These are phyloP conservation scores for Alternaria sp. DNA, from an alignment of 2,329 filamentous ascomycete species.

Conservation along the genomic window DNA sequence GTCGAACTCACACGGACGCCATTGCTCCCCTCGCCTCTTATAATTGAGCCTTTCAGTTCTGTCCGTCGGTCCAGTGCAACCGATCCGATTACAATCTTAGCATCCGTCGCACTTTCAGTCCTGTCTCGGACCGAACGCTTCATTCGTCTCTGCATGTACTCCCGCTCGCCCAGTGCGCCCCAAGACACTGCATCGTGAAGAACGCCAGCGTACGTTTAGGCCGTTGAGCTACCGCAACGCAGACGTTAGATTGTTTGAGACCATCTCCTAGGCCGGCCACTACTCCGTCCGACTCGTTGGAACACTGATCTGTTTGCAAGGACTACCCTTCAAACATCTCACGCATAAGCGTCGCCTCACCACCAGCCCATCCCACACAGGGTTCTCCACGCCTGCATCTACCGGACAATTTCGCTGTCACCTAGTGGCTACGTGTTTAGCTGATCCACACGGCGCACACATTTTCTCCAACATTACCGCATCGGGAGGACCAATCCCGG, in stretches of 20 bases:
- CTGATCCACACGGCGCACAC: conserved; percentile 33
- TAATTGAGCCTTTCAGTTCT: conserved; percentile 27
- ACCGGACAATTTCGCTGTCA: conserved; percentile 39
- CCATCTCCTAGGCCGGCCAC: conserved; percentile 35
- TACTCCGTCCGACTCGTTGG: conserved; percentile 35
- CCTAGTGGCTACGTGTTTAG: conserved; percentile 39
- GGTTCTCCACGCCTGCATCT: conserved; percentile 45
- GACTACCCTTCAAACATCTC: conserved; percentile 43
- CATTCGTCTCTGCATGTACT: conserved; percentile 41
- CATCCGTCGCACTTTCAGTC: conserved; percentile 43
- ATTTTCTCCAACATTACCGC: conserved; percentile 45
- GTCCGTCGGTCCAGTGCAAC: conserved; percentile 28
- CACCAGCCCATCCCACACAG: conserved; percentile 32
- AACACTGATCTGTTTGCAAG: conserved; percentile 42
- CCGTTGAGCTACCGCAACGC: conserved; percentile 40
- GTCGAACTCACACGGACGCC: conserved; percentile 25
- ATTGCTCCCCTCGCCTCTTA: too few relatives aligned
- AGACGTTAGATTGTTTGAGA: conserved; percentile 46
- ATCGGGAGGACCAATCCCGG: conserved; percentile 45
- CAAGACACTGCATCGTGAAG: conserved; percentile 32
- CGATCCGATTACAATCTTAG: conserved; percentile 39
- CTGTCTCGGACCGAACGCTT: conserved; percentile 46
- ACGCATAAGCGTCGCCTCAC: conserved; percentile 38
- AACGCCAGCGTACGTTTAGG: conserved; percentile 38
- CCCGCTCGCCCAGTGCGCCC: conserved; percentile 38